Evolutionary conservation across 441 rosid genomes (phyloP).

Genomic region (Mallotus japonicus): DNA sequence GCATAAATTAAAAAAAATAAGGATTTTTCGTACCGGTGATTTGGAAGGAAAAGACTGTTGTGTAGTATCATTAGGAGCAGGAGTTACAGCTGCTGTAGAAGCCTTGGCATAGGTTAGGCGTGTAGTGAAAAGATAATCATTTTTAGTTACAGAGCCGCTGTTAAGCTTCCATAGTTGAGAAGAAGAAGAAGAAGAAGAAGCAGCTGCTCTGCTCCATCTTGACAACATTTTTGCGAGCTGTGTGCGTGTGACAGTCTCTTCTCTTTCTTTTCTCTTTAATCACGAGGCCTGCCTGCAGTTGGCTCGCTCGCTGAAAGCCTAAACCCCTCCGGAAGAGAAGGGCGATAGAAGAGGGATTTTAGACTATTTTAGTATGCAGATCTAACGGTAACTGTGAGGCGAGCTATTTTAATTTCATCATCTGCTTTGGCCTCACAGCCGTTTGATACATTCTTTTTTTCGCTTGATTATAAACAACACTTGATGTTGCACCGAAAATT

Average conservation of each 20-base stretch:
- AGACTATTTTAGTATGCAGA: neutral
- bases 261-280: neutral
- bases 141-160: slow-evolving; percentile 27
- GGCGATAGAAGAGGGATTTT: too few relatives aligned
- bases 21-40: slow-evolving; percentile 37
- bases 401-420: too few relatives aligned
- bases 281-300: too few relatives aligned
- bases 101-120: slow-evolving; percentile 42
- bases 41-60: slow-evolving; percentile 34
- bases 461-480: too few relatives aligned
- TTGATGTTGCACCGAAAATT: too few relatives aligned
- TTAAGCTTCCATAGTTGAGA: slow-evolving; percentile 40
- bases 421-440: too few relatives aligned
- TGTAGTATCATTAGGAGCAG: slow-evolving; percentile 34
- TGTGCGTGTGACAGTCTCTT: too few relatives aligned
- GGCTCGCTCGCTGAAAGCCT: too few relatives aligned
- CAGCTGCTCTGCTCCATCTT: slow-evolving; percentile 52
- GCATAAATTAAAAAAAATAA: neutral
- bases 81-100: slow-evolving; percentile 37
- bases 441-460: too few relatives aligned
- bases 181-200: neutral
- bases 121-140: slow-evolving; percentile 29
- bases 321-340: too few relatives aligned
- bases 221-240: slow-evolving; percentile 38
- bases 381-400: neutral